A percentile compares a stretch with the other conserved stretches of the same genome.
phyloP scores from a whole-genome alignment of 176 grass and related monocot genomes.

The Carex cristatella region DNA sequence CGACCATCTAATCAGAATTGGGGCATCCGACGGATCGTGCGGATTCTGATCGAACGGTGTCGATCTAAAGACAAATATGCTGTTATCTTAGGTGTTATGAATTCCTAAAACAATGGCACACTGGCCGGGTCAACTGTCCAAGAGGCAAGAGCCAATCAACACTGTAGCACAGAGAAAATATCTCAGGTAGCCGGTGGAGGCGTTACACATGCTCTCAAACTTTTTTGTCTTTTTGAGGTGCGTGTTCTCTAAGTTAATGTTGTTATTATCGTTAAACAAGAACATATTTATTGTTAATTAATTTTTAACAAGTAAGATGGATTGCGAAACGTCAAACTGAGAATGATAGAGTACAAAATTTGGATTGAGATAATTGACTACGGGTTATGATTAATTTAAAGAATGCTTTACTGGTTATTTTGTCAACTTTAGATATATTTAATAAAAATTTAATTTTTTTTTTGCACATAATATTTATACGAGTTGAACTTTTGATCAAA shows the following conservation, averaged over 20 bases:
- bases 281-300: neutral
- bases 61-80: too few species aligned
- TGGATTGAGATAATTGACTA: neutral
- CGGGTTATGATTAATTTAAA: neutral
- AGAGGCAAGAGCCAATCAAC: neutral
- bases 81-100: too few species aligned
- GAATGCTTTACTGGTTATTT: neutral
- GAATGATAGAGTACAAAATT: neutral
- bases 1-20: too few species aligned
- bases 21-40: too few species aligned
- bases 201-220: neutral
- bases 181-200: neutral
- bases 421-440: too few species aligned
- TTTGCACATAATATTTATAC: too few species aligned
- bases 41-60: too few species aligned
- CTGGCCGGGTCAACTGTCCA: neutral
- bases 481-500: too few species aligned
- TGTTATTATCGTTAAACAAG: neutral
- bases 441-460: too few species aligned
- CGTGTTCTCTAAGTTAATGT: neutral
- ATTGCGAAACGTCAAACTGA: neutral
- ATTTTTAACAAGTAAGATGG: neutral
- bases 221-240: too few species aligned
- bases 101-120: neutral
- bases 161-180: neutral